Conservation (phyloP, 257 asterid species). For the Sherardia arvensis region DNA sequence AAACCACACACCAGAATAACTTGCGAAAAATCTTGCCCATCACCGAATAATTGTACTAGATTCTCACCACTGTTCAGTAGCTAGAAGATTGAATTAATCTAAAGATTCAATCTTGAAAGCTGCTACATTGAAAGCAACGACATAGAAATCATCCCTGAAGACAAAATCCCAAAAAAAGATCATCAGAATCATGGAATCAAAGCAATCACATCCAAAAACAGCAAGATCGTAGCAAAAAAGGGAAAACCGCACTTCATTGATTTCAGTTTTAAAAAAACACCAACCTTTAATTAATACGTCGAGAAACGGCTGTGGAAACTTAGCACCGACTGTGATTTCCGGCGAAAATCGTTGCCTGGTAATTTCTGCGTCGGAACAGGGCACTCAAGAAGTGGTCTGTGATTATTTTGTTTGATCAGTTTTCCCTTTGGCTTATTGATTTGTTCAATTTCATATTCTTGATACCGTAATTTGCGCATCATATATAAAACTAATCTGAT, state of each 20-base stretch:
- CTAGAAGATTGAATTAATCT: not conserved
- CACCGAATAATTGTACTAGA: not conserved
- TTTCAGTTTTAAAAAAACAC: not conserved
- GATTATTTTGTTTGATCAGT: not conserved
- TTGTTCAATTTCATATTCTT: not conserved
- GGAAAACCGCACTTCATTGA: not conserved
- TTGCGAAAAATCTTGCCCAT: slow-evolving; percentile 27
- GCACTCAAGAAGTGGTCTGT: not conserved
- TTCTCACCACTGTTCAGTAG: not conserved
- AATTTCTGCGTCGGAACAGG: not conserved
- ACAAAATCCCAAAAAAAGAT: not conserved
- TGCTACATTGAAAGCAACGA: not conserved
- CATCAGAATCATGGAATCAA: not conserved
- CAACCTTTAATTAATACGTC: not conserved
- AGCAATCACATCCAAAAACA: not conserved
- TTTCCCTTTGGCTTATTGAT: not conserved
- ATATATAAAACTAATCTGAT: not conserved
- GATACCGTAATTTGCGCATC: not conserved
- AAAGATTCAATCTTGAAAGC: not conserved
- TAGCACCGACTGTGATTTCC: not conserved
- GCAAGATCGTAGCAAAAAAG: too few species aligned
- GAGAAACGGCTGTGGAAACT: not conserved
- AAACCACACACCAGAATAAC: slow-evolving; percentile 56
- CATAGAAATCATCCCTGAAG: not conserved
- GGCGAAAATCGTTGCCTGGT: not conserved